Evolutionary conservation across 163 green algal genomes (phyloP).

Genomic region (Trebouxiophyceae sp.): DNA sequence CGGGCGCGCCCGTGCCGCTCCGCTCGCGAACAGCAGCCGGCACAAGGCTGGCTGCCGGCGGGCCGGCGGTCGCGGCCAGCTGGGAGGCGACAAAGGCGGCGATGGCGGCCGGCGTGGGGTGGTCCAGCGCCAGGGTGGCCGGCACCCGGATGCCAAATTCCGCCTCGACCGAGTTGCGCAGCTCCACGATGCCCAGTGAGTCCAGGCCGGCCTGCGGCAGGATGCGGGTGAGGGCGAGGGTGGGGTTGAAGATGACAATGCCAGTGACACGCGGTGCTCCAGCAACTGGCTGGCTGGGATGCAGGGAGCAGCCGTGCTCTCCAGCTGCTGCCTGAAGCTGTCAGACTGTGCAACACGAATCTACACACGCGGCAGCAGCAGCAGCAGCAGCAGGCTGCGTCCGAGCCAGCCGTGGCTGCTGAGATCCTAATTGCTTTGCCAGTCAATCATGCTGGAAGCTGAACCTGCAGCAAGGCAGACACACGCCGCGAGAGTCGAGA

Average conservation of each 20-base stretch:
- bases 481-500: conserved; percentile 32
- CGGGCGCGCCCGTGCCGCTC: too few species aligned
- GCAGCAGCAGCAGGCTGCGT: too few species aligned
- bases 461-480: too few species aligned
- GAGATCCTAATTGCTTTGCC: too few species aligned
- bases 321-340: conserved; percentile 30
- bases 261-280: conserved; percentile 64
- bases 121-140: conserved; percentile 42
- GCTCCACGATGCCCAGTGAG: conserved; percentile 59
- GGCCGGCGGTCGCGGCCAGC: too few species aligned
- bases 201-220: conserved; percentile 51
- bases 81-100: not conserved
- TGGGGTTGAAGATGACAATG: conserved; percentile 19
- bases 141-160: conserved; percentile 32
- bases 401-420: too few species aligned
- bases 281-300: conserved; percentile 67
- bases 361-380: too few species aligned
- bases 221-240: too few species aligned
- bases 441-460: too few species aligned
- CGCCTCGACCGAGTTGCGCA: conserved; percentile 36
- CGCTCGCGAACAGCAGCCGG: too few species aligned
- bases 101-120: conserved; percentile 24
- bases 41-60: too few species aligned
- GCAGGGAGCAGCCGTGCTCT: too few species aligned
- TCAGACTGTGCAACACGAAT: conserved; percentile 8